These are phyloP conservation scores for Metschnikowia sp. DNA, from an alignment of 805 yeast species.

Conservation along the genomic window DNA sequence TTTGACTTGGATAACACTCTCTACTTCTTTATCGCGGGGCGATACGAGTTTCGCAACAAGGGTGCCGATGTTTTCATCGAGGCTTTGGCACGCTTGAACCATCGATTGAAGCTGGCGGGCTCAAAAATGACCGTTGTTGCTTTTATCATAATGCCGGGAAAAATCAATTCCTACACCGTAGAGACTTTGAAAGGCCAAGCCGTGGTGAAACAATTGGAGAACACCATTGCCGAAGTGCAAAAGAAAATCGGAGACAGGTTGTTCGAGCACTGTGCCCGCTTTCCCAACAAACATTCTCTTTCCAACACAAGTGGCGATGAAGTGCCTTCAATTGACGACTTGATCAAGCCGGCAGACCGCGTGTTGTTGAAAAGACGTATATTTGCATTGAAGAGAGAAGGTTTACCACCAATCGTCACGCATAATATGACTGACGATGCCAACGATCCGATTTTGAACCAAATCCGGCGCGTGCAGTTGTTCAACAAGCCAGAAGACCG, in stretches of 20 bases:
- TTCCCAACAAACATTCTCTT: slow-evolving; percentile 43
- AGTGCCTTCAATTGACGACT: slow-evolving; percentile 75
- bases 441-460: slow-evolving; percentile 85
- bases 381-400: slow-evolving; percentile 83
- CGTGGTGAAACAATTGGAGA: slow-evolving; percentile 85
- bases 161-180: slow-evolving; percentile 88
- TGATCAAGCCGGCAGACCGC: slow-evolving; percentile 81
- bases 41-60: slow-evolving; percentile 94
- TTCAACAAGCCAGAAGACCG: slow-evolving; percentile 88
- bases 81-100: slow-evolving; percentile 86
- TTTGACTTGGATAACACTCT: slow-evolving; percentile 91
- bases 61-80: slow-evolving; percentile 96
- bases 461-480: slow-evolving; percentile 85
- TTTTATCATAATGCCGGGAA: slow-evolving; percentile 96
- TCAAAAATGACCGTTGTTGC: slow-evolving; percentile 94
- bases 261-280: slow-evolving; percentile 84
- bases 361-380: slow-evolving; percentile 89
- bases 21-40: slow-evolving; percentile 94
- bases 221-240: slow-evolving; percentile 85
- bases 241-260: slow-evolving; percentile 79
- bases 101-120: slow-evolving; percentile 73
- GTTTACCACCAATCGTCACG: slow-evolving; percentile 92
- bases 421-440: slow-evolving; percentile 95
- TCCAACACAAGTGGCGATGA: slow-evolving; percentile 50
- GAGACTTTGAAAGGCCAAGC: slow-evolving; percentile 97